Percentiles rank a stretch among this genome's conserved stretches.
phyloP scores from a whole-genome alignment of 345 rosid species.

The Linum tenue region DNA sequence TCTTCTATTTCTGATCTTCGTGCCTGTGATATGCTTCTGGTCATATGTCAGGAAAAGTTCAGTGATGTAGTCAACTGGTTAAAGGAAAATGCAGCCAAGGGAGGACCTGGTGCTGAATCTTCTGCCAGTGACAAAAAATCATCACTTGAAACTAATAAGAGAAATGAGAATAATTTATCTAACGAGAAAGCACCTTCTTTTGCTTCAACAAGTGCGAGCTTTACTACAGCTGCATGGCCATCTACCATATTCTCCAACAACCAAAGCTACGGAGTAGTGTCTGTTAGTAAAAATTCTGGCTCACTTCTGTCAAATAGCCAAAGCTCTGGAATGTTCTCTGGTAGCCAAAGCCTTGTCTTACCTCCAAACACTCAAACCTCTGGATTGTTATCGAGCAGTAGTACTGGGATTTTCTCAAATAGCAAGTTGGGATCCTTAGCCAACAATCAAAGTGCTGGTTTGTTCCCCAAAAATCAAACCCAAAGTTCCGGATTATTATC shows the following conservation, averaged over 20 bases:
- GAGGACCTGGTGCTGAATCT: constrained; percentile 38
- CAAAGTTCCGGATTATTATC: constrained; percentile 16
- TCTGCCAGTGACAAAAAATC: constrained; percentile 32
- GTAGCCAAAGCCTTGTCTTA: constrained; percentile 4
- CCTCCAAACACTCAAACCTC: neutral
- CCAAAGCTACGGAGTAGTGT: constrained; percentile 16
- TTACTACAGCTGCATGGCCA: constrained; percentile 20
- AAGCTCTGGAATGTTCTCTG: constrained; percentile 8
- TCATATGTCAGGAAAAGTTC: constrained; percentile 57
- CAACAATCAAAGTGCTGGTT: constrained; percentile 14
- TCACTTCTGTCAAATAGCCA: constrained; percentile 10
- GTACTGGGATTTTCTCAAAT: neutral
- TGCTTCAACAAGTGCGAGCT: constrained; percentile 22
- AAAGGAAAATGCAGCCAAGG: constrained; percentile 48
- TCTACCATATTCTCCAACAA: constrained; percentile 23
- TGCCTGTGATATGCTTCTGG: neutral
- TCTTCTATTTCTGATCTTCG: neutral
- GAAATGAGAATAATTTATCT: constrained; percentile 20
- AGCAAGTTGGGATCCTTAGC: neutral
- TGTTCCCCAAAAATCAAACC: constrained; percentile 15
- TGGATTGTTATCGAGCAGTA: neutral
- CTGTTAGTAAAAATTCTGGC: constrained; percentile 8
- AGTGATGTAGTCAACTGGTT: constrained; percentile 85
- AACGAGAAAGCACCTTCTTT: constrained; percentile 26
- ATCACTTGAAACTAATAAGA: constrained; percentile 35